Evolutionary conservation across 2,329 filamentous ascomycete species (phyloP).

Genomic region (Fusarium domesticum): DNA sequence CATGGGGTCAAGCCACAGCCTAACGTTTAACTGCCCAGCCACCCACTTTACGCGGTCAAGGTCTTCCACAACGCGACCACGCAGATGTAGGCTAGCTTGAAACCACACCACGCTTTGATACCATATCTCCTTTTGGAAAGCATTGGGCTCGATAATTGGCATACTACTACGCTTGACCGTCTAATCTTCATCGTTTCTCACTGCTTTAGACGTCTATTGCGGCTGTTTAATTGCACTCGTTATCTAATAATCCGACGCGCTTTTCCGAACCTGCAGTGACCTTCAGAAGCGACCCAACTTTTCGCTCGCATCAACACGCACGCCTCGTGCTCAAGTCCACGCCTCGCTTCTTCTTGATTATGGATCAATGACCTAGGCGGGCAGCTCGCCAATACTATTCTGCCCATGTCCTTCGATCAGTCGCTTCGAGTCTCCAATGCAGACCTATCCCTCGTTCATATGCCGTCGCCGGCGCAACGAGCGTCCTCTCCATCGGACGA

Average conservation of each 20-base stretch:
- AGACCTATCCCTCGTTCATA: conserved; percentile 28
- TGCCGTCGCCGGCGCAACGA: conserved; percentile 25
- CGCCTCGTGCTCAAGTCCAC: conserved; percentile 6
- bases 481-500: conserved; percentile 28
- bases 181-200: background rate
- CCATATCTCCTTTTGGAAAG: conserved; percentile 9
- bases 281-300: too few species aligned
- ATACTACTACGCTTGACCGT: background rate
- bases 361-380: conserved; percentile 35
- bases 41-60: conserved; percentile 30
- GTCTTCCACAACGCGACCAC: conserved; percentile 22
- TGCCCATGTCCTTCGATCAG: conserved; percentile 19
- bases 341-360: conserved; percentile 23
- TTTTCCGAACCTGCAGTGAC: too few species aligned
- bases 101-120: conserved; percentile 17
- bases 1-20: background rate
- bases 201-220: background rate
- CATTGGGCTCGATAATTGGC: background rate
- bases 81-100: conserved; percentile 20
- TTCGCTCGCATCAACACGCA: background rate
- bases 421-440: conserved; percentile 21
- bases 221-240: background rate
- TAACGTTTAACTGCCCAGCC: conserved; percentile 18
- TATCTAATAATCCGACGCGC: too few species aligned
- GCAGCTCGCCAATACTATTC: conserved; percentile 30